Evolutionary conservation across 306 rosid genomes (phyloP), one percentile per base, ranked within the genome.

Genomic region (Canavalia ensiformis): DNA sequence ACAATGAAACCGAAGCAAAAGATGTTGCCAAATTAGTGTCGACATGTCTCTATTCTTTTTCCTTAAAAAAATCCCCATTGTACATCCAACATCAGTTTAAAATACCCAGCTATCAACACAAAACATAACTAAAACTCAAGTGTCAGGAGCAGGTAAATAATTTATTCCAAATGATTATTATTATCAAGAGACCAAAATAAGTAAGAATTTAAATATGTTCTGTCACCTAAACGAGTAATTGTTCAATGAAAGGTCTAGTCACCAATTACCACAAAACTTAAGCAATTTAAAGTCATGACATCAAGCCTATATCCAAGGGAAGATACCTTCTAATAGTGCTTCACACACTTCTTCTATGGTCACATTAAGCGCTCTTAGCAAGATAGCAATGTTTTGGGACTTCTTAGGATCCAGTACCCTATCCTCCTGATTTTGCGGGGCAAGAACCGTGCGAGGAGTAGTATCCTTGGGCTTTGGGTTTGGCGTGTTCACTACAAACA

Each of bases 321-420:
- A 41, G 66, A 60, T 80, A 94, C 98, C 99, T 95, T 95, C 97
- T 83, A 76, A 66, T n/a, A 95, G 91, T 9, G 91, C 92, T 68
- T 95, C 99, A 68, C 97, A 95, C 60, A 95, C 99, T 88, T 95
- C 99, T 56, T 95, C 99, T 59, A 89, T 75, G 59, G 99, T 95
- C 68, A 95, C 97, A 50, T 95, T 95, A 10, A 95, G 89, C 0
- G 99, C 99, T 72, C 97, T 86, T 2, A 95, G 86, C 87, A 90
- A 84, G 75, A 95, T 95, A 12, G 99, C 94, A 85, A 95, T 91
- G 46, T 95, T 95, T 83, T 95, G 99, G 7, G 99, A 92, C 93
- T 90, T 95, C 75, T 93, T 95, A 39, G 97, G 99, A 90, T 95
- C 97, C 72, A 95, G 86, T 58, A 92, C 95, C 9, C 94, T 91